Evolutionary conservation across 2,329 filamentous ascomycete species (phyloP), one percentile per base, ranked within the genome.

Genomic region (Aspergillaceae sp.): DNA sequence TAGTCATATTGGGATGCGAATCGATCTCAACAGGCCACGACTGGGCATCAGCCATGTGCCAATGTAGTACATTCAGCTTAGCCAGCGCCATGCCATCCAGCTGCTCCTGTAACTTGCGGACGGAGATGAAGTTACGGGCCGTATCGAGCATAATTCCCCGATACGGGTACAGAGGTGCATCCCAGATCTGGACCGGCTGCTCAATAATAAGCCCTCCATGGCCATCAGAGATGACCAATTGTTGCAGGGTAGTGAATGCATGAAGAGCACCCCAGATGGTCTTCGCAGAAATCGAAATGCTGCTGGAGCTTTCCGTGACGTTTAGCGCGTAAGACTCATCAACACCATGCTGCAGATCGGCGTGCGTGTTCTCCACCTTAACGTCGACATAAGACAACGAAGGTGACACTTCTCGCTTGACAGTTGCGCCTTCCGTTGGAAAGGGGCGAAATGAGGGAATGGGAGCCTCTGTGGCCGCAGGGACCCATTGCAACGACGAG

Each of bases 41-140:
- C 48, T 80, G 76, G 7, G 70, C 63, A 55, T 80, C 76, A 30
- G 73, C 67, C 49, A 79, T 59, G 60, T 80, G 76, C 75, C 76
- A 79, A 56, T 80, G 76, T 34, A 80, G 63, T 10, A 77, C 67
- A 50, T 79, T 80, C 51, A 80, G 66, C 63, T 80, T 80, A 45
- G 76, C 72, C 41, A 78, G 65, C 5, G 75, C 67, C 68, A 79
- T 72, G 46, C 70, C 76, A 46, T 78, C 69, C 46, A 79, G 68
- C 55, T 79, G 76, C 59, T 79, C 76, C 10, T 66, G 55, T 49
- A 78, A 73, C 62, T 78, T 79, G 35, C 50, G 52, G 32, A 73
- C 56, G 30, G 71, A 70, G 47, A 78, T 71, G 57, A 72, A 79
- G 58, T 79, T 79, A 42, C 76, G 75, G 6, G 71, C 75, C 2